Base-by-base conservation (phyloP, 164 flowering plant genomes). In the Dillenia turbinata region DNA sequence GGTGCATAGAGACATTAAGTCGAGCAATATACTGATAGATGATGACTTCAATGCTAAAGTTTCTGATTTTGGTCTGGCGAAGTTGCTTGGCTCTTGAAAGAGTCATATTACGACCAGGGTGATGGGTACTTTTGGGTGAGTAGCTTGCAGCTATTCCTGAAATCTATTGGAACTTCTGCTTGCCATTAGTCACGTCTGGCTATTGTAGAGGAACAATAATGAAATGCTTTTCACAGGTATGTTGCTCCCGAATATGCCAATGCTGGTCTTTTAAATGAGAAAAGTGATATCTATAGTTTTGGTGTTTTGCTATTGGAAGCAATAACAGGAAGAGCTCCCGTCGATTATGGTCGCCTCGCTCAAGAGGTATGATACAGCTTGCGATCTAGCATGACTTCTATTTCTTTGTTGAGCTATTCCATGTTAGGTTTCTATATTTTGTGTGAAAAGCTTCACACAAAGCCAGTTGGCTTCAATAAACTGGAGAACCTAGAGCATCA, bases 241-340 rank as follows among this genome's bases (percentile, higher is more conserved):
- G 97, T 90, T 52, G 97, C 97, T 54, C 97, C 97, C n/a, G 97
- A 91, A 64, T 91, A 91, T 78, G 97, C 97, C 63, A 89, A 86
- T 68, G 75, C 88, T 61, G 97, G 97, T 44, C 83, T 82, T 65
- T 71, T 91, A 53, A 91, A 85, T 73, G 97, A 91, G 78, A 91
- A 87, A 77, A 91, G 97, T 71, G 97, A 91, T 67, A 83, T 91
- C 45, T 91, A 91, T 71, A 87, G 97, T 72, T 91, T 83, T 70
- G 97, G 97, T 10, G 93, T 91, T 64, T 72, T 91, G 60, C 73
- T 91, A 50, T 75, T 91, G 71, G 97, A 91, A 83, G 81, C 94
- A 62, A 83, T 90, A 26, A 90, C 90, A n/a, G 92, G 97, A 57
- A 80, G 92, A 64, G 90, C 86, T 63, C 97, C 97, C 5, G 95